phyloP scores from a whole-genome alignment of 2,329 filamentous ascomycete genomes.

The Neopestalotiopsis clavispora region DNA sequence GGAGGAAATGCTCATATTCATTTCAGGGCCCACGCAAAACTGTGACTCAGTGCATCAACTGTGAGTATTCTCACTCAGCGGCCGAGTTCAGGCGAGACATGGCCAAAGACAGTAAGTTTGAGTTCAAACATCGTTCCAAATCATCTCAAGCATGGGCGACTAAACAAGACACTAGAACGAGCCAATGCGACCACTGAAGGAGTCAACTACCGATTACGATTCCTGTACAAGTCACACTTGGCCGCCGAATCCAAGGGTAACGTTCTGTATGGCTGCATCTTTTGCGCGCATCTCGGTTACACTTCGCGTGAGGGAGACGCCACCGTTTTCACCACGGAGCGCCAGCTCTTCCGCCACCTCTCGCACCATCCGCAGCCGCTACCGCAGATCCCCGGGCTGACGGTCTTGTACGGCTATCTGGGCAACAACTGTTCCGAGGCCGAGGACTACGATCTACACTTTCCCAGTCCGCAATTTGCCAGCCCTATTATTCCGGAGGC shows the following conservation, averaged over 20 bases:
- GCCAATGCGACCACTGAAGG: constrained; percentile 30
- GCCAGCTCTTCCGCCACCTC: constrained; percentile 44
- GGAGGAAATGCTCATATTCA: constrained; percentile 3
- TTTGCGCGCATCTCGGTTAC: constrained; percentile 39
- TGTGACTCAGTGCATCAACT: constrained; percentile 30
- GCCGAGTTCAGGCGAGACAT: constrained; percentile 22
- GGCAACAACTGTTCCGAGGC: constrained; percentile 22
- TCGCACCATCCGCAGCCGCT: constrained; percentile 46
- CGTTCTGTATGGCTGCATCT: constrained; percentile 37
- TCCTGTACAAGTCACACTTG: constrained; percentile 49
- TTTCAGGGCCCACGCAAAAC: constrained; percentile 19
- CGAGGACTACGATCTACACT: constrained; percentile 43
- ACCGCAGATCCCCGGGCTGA: constrained; percentile 40
- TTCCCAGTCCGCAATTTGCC: constrained; percentile 35
- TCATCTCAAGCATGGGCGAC: neutral
- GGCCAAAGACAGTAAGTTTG: constrained; percentile 25
- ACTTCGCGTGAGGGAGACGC: constrained; percentile 45
- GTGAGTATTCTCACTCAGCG: constrained; percentile 25
- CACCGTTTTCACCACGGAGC: constrained; percentile 43
- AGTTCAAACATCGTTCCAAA: neutral
- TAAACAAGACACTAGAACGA: neutral
- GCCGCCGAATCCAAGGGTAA: constrained; percentile 34
- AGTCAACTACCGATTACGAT: constrained; percentile 43
- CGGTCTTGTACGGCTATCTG: constrained; percentile 39
- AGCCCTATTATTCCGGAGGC: constrained; percentile 33